Conservation (phyloP, 768 basidiomycete genomes). For the Clitopilus passeckerianus region DNA sequence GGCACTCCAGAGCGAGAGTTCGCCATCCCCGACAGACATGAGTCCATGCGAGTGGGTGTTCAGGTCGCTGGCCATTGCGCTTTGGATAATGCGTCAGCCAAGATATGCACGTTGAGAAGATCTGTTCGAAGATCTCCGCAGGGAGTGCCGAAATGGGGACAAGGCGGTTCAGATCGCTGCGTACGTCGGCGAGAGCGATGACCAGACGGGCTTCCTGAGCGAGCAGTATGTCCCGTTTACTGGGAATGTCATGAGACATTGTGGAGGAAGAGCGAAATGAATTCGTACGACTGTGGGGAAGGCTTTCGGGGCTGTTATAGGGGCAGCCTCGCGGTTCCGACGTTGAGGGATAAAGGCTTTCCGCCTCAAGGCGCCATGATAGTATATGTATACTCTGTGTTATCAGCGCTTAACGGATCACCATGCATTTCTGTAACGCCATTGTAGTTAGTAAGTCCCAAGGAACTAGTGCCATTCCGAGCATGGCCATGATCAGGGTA, state of each 20-base stretch:
- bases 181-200: constrained; percentile 19
- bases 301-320: not conserved
- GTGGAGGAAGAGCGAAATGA: not conserved
- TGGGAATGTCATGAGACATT: constrained; percentile 1
- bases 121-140: constrained; percentile 32
- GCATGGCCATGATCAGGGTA: not conserved
- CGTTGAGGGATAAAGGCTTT: not conserved
- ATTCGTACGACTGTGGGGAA: not conserved
- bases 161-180: constrained; percentile 20
- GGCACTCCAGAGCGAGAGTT: constrained; percentile 23
- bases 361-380: not conserved
- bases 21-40: constrained; percentile 37
- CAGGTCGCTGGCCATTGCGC: constrained; percentile 14
- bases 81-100: constrained; percentile 23
- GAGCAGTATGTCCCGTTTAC: constrained; percentile 11
- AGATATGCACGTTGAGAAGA: constrained; percentile 32
- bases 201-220: constrained; percentile 22
- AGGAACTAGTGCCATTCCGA: not conserved
- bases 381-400: not conserved
- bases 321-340: not conserved
- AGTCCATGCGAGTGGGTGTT: constrained; percentile 31
- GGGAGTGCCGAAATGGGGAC: constrained; percentile 28
- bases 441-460: not conserved
- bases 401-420: not conserved
- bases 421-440: not conserved